These are phyloP conservation scores for Epichloe scottii DNA, from an alignment of 2,329 filamentous ascomycete species.

Conservation along the genomic window DNA sequence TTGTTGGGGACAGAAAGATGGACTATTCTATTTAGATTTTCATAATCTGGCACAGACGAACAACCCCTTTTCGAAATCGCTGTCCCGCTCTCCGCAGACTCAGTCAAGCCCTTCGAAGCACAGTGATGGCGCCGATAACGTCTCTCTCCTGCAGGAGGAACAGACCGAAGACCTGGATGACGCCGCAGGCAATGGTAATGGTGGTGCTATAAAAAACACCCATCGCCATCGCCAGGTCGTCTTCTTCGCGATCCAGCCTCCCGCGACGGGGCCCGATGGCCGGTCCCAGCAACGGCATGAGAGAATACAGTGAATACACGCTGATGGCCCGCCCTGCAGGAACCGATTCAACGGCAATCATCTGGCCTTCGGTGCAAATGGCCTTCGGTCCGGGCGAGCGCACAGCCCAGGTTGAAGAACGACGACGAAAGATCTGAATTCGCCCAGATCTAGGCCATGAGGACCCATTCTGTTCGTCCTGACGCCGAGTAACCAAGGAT, in stretches of 20 bases:
- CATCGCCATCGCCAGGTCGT: conserved; percentile 47
- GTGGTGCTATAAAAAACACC: conserved; percentile 58
- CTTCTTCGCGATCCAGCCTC: conserved; percentile 28
- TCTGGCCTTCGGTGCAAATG: too few relatives aligned
- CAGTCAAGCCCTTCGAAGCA: too few relatives aligned
- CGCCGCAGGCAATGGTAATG: conserved; percentile 48
- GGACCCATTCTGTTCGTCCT: conserved; percentile 45
- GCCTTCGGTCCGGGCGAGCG: conserved; percentile 48
- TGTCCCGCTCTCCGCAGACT: conserved; percentile 14
- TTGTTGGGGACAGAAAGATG: conserved; percentile 42
- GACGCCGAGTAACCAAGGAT: conserved; percentile 48
- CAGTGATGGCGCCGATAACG: conserved; percentile 28
- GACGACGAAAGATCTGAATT: too few relatives aligned
- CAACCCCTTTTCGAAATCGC: too few relatives aligned
- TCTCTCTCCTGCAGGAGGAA: conserved; percentile 53
- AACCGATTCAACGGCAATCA: conserved; percentile 47
- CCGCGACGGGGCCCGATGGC: conserved; percentile 34
- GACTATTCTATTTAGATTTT: conserved; percentile 26
- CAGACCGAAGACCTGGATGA: conserved; percentile 47
- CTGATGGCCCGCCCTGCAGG: conserved; percentile 52
- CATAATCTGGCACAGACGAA: too few relatives aligned
- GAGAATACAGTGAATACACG: conserved; percentile 34
- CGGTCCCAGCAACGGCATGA: conserved; percentile 47
- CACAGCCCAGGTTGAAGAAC: too few relatives aligned
- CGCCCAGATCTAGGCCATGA: too few relatives aligned